phyloP scores from a whole-genome alignment of 768 basidiomycete species.

The Naganishia onofrii region DNA sequence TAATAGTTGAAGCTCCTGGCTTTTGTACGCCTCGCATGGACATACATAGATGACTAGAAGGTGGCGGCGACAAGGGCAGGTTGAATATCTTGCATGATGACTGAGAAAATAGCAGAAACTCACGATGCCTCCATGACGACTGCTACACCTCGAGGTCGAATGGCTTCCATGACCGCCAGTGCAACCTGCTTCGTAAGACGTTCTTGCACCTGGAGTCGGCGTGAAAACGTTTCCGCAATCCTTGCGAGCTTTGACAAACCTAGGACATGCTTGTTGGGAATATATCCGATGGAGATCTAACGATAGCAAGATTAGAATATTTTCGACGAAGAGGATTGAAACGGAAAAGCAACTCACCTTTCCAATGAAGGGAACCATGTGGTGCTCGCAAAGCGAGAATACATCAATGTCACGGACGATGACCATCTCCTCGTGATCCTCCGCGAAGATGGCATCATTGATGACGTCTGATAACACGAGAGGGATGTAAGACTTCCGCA shows the following conservation, averaged over 20 bases:
- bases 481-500: background rate
- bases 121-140: conserved; percentile 89
- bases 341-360: conserved; percentile 63
- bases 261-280: conserved; percentile 89
- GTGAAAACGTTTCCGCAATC: conserved; percentile 94
- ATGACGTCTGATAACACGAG: conserved; percentile 72
- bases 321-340: background rate
- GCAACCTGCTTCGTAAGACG: conserved; percentile 96
- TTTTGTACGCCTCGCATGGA: conserved; percentile 99
- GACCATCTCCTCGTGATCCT: conserved; percentile 99
- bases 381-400: conserved; percentile 96
- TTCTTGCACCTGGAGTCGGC: conserved; percentile 95
- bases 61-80: conserved; percentile 7
- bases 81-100: background rate
- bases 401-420: conserved; percentile 96
- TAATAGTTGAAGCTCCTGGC: conserved; percentile 89
- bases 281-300: conserved; percentile 91
- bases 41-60: conserved; percentile 79
- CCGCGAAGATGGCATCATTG: conserved; percentile 95
- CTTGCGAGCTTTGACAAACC: conserved; percentile 94
- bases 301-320: conserved; percentile 49
- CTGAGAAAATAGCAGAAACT: conserved; percentile 59
- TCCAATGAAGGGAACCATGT: conserved; percentile 95
- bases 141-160: conserved; percentile 93
- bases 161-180: conserved; percentile 95